Conservation (phyloP, 495 filamentous ascomycete genomes). For the Penicillium canariense region DNA sequence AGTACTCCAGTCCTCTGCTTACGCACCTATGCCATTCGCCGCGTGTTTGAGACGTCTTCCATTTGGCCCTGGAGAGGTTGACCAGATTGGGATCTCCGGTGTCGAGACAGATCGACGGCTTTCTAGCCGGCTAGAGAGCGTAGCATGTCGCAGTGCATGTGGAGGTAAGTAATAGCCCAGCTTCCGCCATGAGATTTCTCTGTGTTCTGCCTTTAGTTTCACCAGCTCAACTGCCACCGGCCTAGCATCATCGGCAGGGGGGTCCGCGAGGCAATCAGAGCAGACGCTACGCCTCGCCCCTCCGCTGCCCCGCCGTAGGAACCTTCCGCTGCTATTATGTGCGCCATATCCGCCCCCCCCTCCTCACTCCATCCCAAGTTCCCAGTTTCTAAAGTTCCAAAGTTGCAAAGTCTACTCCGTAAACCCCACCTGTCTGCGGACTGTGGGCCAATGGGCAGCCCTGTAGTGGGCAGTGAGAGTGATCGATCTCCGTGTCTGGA, state of each 20-base stretch:
- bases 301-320: slow-evolving; percentile 22
- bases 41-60: neutral
- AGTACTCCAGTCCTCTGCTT: neutral
- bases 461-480: slow-evolving; percentile 12
- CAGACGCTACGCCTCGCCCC: slow-evolving; percentile 9
- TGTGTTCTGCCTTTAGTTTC: no score
- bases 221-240: neutral
- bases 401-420: slow-evolving; percentile 1
- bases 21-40: neutral
- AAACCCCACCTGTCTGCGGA: neutral
- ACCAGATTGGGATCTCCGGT: slow-evolving; percentile 1
- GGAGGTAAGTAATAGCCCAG: no score
- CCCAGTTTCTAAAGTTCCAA: neutral
- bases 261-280: slow-evolving; percentile 13
- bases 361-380: neutral
- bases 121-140: no score
- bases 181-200: no score
- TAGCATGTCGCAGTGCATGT: no score
- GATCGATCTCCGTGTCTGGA: slow-evolving; percentile 23
- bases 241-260: neutral
- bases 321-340: slow-evolving; percentile 26
- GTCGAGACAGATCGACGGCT: no score
- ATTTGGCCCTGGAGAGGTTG: neutral
- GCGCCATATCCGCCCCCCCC: slow-evolving; percentile 13
- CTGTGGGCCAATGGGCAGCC: slow-evolving; percentile 11